Evolutionary conservation across 352 stramenopile genomes (phyloP), one percentile per base, ranked within the genome.

Genomic region (Phytophthora pisi): DNA sequence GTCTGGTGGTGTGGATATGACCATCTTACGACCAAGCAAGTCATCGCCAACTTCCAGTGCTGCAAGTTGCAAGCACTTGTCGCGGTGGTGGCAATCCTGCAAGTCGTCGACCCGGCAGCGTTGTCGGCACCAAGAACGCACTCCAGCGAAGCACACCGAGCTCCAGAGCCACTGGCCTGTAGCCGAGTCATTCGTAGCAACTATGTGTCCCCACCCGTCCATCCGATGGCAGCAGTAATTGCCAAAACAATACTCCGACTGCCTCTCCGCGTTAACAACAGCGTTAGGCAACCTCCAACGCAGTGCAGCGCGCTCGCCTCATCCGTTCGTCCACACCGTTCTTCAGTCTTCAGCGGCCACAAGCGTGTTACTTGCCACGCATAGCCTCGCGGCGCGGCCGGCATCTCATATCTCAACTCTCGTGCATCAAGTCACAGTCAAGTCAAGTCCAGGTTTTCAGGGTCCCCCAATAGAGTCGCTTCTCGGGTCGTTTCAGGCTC

Each of bases 401-500:
- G 10, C 18, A 28, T 40, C 42, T 61, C 40, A 46, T 45, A 53
- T 53, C 55, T 61, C 42, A 26, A 26, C 24, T 26, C 13, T 16
- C 9, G 34, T 0, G 5, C 34, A 16, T 36, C 31, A 26, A 26
- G 24, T 26, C 24, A 26, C 2, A 31, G 28, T 31, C 28, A 7
- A 31, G 28, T 31, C 28, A 40, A 40, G 34, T 56, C 51, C 47
- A 20, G 28, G 38, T 60, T 60, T 20, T 61, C 42, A 52, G 54
- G 16, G 47, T 18, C 26, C 28, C 26, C 42, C 38, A 46, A 62
- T 20, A 54, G 26, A 40, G 34, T 15, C 42, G 45, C 36, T 6
- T 10, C 47, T 20, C 43, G 20, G 46, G 61, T 69, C 56, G 64
- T 70, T 66, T 66, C 57, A 57, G 56, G 5, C 55, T 66, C 49